Conservation (phyloP, 1,139 yeast genomes). For the Hansenula lynferdii region DNA sequence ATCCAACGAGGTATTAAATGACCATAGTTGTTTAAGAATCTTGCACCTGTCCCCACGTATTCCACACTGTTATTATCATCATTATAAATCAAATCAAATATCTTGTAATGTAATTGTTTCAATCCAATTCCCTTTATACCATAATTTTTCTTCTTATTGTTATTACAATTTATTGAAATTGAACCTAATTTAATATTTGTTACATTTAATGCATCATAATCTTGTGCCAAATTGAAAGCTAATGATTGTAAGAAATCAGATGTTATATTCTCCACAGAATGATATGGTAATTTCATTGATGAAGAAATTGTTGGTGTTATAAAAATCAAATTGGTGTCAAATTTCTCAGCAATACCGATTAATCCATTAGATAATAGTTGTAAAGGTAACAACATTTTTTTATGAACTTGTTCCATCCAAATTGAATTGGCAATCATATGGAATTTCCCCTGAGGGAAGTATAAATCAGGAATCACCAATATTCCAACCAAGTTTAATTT, state of each 20-base stretch:
- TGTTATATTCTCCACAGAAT: constrained; percentile 43
- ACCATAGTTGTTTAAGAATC: constrained; percentile 33
- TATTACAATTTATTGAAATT: constrained; percentile 33
- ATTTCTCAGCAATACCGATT: constrained; percentile 47
- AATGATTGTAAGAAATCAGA: constrained; percentile 34
- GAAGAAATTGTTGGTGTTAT: constrained; percentile 41
- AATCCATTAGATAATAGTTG: constrained; percentile 54
- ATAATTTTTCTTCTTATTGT: constrained; percentile 23
- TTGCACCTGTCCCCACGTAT: constrained; percentile 49
- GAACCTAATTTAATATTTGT: constrained; percentile 45
- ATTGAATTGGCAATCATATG: constrained; percentile 49
- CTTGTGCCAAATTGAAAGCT: constrained; percentile 30
- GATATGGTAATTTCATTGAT: constrained; percentile 41
- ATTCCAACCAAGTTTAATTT: constrained; percentile 48
- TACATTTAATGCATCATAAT: constrained; percentile 32
- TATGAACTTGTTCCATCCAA: constrained; percentile 47
- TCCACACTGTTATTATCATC: constrained; percentile 26
- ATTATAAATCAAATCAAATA: constrained; percentile 48
- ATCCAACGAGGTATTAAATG: constrained; percentile 21
- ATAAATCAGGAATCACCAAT: constrained; percentile 57
- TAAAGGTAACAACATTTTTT: constrained; percentile 43
- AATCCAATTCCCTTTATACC: constrained; percentile 37
- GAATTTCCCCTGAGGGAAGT: constrained; percentile 65
- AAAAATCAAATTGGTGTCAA: constrained; percentile 38
- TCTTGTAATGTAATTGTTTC: constrained; percentile 44